Evolutionary conservation across 1,284 basidiomycete genomes (phyloP), one percentile per base, ranked within the genome.

Genomic region (Cryptococcus sp.): DNA sequence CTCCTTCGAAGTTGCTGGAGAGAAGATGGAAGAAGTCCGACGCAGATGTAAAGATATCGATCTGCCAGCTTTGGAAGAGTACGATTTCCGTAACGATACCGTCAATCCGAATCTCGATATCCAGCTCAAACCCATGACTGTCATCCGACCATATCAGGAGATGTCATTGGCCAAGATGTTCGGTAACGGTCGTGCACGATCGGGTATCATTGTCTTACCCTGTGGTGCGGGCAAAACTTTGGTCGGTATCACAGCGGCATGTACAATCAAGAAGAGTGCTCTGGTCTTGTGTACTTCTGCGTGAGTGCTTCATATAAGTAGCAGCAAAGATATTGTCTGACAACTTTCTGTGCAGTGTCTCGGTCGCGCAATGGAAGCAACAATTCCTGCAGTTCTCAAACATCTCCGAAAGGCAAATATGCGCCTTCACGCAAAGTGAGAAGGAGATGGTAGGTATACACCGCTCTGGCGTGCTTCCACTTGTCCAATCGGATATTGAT

Each of bases 221-320:
- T 99, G 96, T 74, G 96, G 96, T 60, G 96, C 96, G 34, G 96
- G 96, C 48, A 99, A 99, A 81, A 99, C 96, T 11, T 84, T 99
- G 4, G 96, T 99, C 6, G 96, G 96, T 17, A 98, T 99, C 71
- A 99, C 96, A 0, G 96, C 96, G 3, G 96, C 96, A 13, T 98
- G 94, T 73, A 99, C 96, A 19, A 96, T 99, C 81, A 97, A 97
- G 81, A 99, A 99, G 81, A 96, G 93, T 34, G 95, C 93, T 70
- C 83, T 99, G n/a, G 93, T 99, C 26, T 82, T 99, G 47, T 98
- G 95, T 79, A 97, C 94, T 23, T 96, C 93, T 47, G 92, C 91
- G 91, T 93, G 75, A 80, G 89, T 81, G 23, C 22, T 4, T 22
- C n/a, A n/a, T 3, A 8, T 5, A 19, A 29, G 38, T 41, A 26